Evolutionary conservation across 768 basidiomycete species (phyloP).

Genomic region (Serendipita vermifera): DNA sequence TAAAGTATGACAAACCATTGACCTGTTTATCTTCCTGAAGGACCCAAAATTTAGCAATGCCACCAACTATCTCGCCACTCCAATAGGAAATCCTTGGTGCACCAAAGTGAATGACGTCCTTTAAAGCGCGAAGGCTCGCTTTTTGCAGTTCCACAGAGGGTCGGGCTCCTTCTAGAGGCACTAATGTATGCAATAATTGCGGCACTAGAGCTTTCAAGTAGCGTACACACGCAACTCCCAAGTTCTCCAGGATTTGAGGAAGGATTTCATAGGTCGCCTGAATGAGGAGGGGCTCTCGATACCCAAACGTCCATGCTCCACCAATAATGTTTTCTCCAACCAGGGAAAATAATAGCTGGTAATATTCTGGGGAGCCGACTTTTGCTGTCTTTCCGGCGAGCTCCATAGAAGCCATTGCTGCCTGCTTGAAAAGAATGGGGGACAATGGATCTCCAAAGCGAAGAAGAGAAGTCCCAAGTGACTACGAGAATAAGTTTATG

Average conservation of each 20-base stretch:
- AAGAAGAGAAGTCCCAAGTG: not conserved
- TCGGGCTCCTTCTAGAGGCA: not conserved
- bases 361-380: not conserved
- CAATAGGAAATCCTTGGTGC: not conserved
- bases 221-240: not conserved
- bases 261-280: not conserved
- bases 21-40: not conserved
- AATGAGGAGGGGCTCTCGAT: conserved; percentile 3
- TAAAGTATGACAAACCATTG: not conserved
- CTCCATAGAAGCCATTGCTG: not conserved
- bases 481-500: not conserved
- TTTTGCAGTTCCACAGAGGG: not conserved
- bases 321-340: not conserved
- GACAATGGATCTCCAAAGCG: not conserved
- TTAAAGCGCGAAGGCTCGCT: not conserved
- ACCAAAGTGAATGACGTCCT: not conserved
- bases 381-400: not conserved
- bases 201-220: not conserved
- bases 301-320: not conserved
- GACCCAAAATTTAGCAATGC: conserved; percentile 2
- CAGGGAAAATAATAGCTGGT: not conserved
- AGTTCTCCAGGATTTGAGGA: not conserved
- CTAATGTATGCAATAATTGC: not conserved
- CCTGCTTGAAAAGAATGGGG: not conserved
- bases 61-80: conserved; percentile 1